These are phyloP conservation scores for Aspergillus tanneri DNA, from an alignment of 2,329 filamentous ascomycete genomes.

Conservation along the genomic window DNA sequence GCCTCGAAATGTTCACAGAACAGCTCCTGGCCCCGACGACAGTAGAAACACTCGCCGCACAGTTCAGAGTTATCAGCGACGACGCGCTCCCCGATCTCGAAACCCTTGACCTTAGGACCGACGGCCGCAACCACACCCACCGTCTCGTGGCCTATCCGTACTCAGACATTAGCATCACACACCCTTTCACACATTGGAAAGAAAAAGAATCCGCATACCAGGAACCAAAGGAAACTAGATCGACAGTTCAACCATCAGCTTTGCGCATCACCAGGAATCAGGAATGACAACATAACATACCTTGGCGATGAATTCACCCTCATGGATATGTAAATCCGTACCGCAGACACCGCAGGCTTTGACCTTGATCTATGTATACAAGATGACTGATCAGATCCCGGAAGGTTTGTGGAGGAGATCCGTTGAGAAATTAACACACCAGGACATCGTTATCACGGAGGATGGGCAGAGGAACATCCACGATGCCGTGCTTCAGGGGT, in stretches of 20 bases:
- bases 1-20: slow-evolving; percentile 69
- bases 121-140: slow-evolving; percentile 63
- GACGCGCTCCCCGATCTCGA: slow-evolving; percentile 63
- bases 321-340: slow-evolving; percentile 56
- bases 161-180: not conserved
- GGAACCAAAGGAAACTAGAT: slow-evolving; percentile 63
- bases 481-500: slow-evolving; percentile 61
- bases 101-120: slow-evolving; percentile 59
- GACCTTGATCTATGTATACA: slow-evolving; percentile 56
- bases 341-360: slow-evolving; percentile 66
- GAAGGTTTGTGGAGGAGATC: not conserved
- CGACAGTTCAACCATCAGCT: not conserved
- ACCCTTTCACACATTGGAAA: slow-evolving; percentile 3
- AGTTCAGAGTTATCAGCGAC: slow-evolving; percentile 58
- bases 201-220: slow-evolving; percentile 20
- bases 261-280: slow-evolving; percentile 6
- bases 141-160: slow-evolving; percentile 60
- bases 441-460: slow-evolving; percentile 61
- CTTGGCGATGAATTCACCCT: slow-evolving; percentile 65
- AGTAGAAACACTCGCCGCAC: slow-evolving; percentile 72
- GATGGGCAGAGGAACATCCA: slow-evolving; percentile 61
- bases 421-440: slow-evolving; percentile 33
- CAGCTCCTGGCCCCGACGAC: slow-evolving; percentile 64
- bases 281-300: slow-evolving; percentile 30
- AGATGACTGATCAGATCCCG: not conserved